Percentiles rank a stretch among this genome's conserved stretches.
These are phyloP conservation scores for Populus hybrid DNA, from an alignment of 441 rosid genomes.

Conservation along the genomic window DNA sequence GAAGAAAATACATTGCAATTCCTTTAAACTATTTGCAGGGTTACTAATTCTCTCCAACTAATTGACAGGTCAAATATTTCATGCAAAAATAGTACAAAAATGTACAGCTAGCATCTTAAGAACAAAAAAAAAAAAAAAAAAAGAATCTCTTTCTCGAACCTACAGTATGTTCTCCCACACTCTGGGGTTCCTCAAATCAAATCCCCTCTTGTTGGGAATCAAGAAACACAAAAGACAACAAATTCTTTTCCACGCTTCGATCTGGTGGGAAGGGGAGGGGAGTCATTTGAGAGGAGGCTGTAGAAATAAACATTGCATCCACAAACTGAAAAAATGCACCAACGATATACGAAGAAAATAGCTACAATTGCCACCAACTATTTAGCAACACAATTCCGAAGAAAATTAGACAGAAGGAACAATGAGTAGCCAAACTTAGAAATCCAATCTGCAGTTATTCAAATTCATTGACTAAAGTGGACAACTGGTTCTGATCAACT, in stretches of 20 bases:
- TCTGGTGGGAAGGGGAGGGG: neutral
- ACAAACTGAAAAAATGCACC: conserved; percentile 10
- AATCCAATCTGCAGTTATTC: conserved; percentile 29
- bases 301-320: neutral
- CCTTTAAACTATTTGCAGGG: too few species aligned
- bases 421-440: conserved; percentile 18
- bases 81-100: neutral
- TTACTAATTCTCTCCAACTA: neutral
- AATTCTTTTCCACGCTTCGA: neutral
- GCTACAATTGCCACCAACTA: conserved; percentile 28
- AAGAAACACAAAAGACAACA: neutral
- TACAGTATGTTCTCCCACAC: neutral
- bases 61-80: neutral
- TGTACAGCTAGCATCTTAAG: neutral
- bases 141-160: neutral
- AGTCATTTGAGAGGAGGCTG: neutral
- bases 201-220: neutral
- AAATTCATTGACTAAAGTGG: conserved; percentile 33
- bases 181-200: neutral
- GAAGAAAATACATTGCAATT: too few species aligned
- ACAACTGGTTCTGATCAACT: conserved; percentile 33
- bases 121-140: too few species aligned
- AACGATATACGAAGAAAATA: conserved; percentile 14
- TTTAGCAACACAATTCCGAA: conserved; percentile 26
- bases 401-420: conserved; percentile 29